Evolutionary conservation across 2,329 filamentous ascomycete genomes (phyloP), one percentile per base, ranked within the genome.

Genomic region (Colletotrichum lupini): DNA sequence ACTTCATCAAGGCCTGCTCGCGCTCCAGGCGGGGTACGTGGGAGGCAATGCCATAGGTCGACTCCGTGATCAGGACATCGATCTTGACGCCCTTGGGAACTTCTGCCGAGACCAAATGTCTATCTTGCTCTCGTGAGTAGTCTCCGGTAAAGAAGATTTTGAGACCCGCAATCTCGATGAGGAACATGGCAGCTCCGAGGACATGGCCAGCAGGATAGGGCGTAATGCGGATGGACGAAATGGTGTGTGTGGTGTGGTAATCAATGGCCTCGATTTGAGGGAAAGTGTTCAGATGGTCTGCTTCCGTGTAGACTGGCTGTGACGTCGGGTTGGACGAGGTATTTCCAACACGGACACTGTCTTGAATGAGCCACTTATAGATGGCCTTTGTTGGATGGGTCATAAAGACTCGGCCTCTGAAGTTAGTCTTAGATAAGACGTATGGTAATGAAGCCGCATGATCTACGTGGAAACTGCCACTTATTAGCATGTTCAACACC

Each of bases 351-450:
- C 97, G 92, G 57, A 99, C 94, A 77, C 95, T 97, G 83, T 99
- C 97, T 83, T 98, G 95, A 75, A 98, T 98, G 64, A 98, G 91
- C 96, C 97, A 98, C 85, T 98, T 98, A 89, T 99, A 99, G 81
- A 99, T 99, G 78, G 97, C 97, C 83, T 99, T 98, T 59, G 97
- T 99, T 1, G 97, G 95, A 86, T 99, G 97, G 64, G 97, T 99
- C 96, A 98, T 99, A 86, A 98, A 98, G 74, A 98, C 96, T 26
- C 95, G 92, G 61, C 97, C 97, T 76, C 94, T 93, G 87, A 99
- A 99, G 83, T 98, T 98, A 49, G 97, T 98, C 86, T 99, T 99
- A 76, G 96, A 94, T 76, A 99, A 90, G 73, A 99, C 97, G 82
- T 98, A 99, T 57, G 97, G 97, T 59, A 99, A 87, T n/a, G 96